phyloP scores from a whole-genome alignment of 768 basidiomycete species.

The Boletus pseudopeckii region DNA sequence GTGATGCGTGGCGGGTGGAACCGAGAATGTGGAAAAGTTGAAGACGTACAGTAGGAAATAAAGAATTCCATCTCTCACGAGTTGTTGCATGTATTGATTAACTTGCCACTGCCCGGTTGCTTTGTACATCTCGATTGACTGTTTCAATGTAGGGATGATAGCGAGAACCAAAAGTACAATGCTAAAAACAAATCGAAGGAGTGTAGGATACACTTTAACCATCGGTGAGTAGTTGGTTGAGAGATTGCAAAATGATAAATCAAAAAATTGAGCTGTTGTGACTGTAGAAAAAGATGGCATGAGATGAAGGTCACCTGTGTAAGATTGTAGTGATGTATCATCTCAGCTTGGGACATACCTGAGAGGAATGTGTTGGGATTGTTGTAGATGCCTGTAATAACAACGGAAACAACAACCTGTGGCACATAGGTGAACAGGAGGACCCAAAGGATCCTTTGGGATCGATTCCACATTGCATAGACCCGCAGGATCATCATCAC shows the following conservation, averaged over 20 bases:
- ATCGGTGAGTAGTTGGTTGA: neutral
- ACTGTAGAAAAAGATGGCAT: neutral
- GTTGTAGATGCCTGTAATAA: neutral
- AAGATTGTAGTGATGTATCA: neutral
- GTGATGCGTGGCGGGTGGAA: too few relatives aligned
- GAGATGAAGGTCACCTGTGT: neutral
- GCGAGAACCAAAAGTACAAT: neutral
- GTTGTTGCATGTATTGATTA: neutral
- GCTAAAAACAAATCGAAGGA: neutral
- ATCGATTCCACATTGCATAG: neutral
- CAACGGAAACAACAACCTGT: neutral
- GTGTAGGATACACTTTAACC: neutral
- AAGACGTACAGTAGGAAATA: too few relatives aligned
- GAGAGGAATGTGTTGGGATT: neutral
- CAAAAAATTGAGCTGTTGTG: neutral
- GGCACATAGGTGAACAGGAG: neutral
- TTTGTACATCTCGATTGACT: constrained; percentile 2
- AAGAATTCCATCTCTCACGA: too few relatives aligned
- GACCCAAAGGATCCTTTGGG: neutral
- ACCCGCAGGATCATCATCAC: neutral
- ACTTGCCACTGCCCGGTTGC: constrained; percentile 6
- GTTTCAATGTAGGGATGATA: neutral
- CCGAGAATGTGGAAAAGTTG: too few relatives aligned
- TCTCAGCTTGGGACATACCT: neutral
- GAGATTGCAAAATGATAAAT: neutral